Conservation (phyloP, 129 eudicot species). For the carrot (Daucus carota) region DH1_v3.0 NC_030383.2:8365501-8366000, state of each 20-base stretch:
- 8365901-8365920: no score
- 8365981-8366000: no score
- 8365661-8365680: slow-evolving; percentile 42
- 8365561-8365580: background rate
- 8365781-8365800: background rate
- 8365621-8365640: slow-evolving; percentile 47
- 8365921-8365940: no score
- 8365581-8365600: slow-evolving; percentile 41
- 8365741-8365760: slow-evolving; percentile 1
- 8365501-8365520: slow-evolving; percentile 6
- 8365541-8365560: background rate
- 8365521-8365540: slow-evolving; percentile 4
- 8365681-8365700: slow-evolving; percentile 40
- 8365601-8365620: slow-evolving; percentile 82
- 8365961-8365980: no score
- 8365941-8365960: no score
- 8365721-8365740: slow-evolving; percentile 78
- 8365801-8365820: background rate
- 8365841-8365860: no score
- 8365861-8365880: no score
- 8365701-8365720: slow-evolving; percentile 72
- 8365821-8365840: no score
- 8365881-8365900: no score
- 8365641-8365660: slow-evolving; percentile 19
- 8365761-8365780: background rate